A percentile compares a stretch with the other conserved stretches of the same genome.
Conservation (phyloP, 148 eudicot species). For the Fagopyrum tataricum region DNA sequence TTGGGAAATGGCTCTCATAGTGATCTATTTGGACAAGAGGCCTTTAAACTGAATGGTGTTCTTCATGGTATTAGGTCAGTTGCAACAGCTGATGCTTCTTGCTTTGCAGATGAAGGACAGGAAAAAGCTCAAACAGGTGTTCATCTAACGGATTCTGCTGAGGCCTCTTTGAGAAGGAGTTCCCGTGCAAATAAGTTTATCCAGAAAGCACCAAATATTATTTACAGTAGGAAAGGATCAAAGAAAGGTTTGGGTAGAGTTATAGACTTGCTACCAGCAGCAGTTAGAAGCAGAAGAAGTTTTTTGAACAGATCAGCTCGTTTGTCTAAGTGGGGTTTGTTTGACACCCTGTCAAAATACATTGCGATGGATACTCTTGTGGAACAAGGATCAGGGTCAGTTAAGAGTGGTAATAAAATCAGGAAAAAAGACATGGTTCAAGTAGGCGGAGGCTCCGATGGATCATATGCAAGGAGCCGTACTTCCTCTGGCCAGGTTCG, state of each 20-base stretch:
- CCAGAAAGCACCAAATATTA: conserved; percentile 20
- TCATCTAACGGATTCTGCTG: conserved; percentile 14
- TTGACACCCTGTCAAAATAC: conserved; percentile 24
- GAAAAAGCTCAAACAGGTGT: conserved; percentile 20
- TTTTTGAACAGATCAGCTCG: conserved; percentile 36
- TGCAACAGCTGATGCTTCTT: conserved; percentile 19
- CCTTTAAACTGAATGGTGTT: conserved; percentile 22
- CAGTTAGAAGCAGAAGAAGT: conserved; percentile 72
- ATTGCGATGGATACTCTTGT: conserved; percentile 28
- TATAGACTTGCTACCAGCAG: conserved; percentile 27
- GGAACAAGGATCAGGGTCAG: conserved; percentile 23
- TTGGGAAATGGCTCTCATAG: conserved; percentile 17
- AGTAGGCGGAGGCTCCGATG: conserved; percentile 22
- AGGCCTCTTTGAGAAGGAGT: conserved; percentile 31
- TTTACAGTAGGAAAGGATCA: conserved; percentile 17
- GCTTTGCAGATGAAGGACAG: conserved; percentile 21
- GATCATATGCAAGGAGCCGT: conserved; percentile 23
- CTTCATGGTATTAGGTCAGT: conserved; percentile 25
- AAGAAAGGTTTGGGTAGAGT: conserved; percentile 21
- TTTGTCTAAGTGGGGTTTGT: conserved; percentile 62
- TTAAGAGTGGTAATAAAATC: conserved; percentile 28
- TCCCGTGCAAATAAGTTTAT: conserved; percentile 29
- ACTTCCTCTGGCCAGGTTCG: conserved; percentile 46
- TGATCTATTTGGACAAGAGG: conserved; percentile 20
- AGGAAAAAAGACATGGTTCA: conserved; percentile 29